phyloP scores from a whole-genome alignment of 2,329 filamentous ascomycete species.

The Xylariales sp. region DNA sequence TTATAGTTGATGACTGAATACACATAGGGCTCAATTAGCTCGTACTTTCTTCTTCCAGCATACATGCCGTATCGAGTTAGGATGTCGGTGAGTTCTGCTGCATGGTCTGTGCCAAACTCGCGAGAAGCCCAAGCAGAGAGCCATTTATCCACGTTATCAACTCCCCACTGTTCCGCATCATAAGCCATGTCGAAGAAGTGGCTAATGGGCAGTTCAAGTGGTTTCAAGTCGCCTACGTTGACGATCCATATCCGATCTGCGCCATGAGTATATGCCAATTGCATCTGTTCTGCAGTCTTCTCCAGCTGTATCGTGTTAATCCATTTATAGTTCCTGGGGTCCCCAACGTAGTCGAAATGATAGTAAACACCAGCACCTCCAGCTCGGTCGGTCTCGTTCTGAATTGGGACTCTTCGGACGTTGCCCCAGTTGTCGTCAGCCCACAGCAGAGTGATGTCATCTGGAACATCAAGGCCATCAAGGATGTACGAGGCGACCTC shows the following conservation, averaged over 20 bases:
- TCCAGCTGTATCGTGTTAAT: constrained; percentile 63
- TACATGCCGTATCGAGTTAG: constrained; percentile 51
- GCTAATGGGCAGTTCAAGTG: constrained; percentile 58
- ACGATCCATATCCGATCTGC: constrained; percentile 60
- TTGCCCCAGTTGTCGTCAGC: constrained; percentile 62
- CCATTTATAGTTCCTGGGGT: constrained; percentile 55
- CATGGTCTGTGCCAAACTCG: constrained; percentile 48
- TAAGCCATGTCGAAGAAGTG: constrained; percentile 67
- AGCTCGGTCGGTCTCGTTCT: constrained; percentile 45
- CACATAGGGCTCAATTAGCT: constrained; percentile 50
- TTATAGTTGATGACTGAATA: constrained; percentile 58
- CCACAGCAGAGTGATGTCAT: constrained; percentile 59
- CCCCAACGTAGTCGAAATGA: constrained; percentile 51
- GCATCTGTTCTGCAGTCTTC: constrained; percentile 63
- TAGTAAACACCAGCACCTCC: constrained; percentile 58
- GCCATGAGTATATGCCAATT: constrained; percentile 51
- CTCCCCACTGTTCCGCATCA: constrained; percentile 52
- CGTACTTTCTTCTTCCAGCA: constrained; percentile 55
- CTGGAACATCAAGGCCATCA: constrained; percentile 54
- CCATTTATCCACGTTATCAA: constrained; percentile 52
- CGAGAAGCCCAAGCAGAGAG: constrained; percentile 50
- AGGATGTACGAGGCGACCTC: constrained; percentile 68
- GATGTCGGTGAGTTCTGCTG: constrained; percentile 44
- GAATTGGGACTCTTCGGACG: constrained; percentile 51
- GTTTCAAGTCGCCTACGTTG: constrained; percentile 62